Evolutionary conservation across 768 basidiomycete genomes (phyloP), one percentile per base, ranked within the genome.

Genomic region (Lepiota subincarnata): DNA sequence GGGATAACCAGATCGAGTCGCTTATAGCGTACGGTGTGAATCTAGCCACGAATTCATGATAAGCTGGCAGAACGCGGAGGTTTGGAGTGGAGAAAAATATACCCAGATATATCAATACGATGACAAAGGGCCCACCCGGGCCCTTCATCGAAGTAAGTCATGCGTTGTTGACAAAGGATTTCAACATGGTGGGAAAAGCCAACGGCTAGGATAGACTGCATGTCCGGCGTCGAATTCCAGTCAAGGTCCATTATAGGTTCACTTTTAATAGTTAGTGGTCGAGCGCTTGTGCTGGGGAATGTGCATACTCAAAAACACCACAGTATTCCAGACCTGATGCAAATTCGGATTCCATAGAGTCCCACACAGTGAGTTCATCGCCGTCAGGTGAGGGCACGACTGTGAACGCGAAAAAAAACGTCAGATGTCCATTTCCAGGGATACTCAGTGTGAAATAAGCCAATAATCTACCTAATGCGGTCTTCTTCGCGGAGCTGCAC

Each of bases 331-430:
- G 72, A 2, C 95, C 95, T 4, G 89, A 87, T 6, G 92, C 84
- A 67, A 98, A 98, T 67, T 96, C 91, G 14, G 90, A 94, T 67
- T 90, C 89, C 48, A 87, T 87, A 0, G 94, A 97, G 68, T 98
- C 93, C 96, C 96, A 98, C 14, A 98, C 92, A 0, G 92, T 93
- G 42, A 98, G 68, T 63, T 95, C 92, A 55, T 89, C 78, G 0
- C 86, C 87, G 16, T 81, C 78, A 0, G 74, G 61, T 13, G 70
- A 66, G 4, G 77, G 71, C 12, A 86, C 82, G 56, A 92, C 91
- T 93, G 31, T 31, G 7, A 8, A 11, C 10, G 31, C 31, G 31
- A 42, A 48, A 42, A 28, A 45, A 19, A 26, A 31, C 41, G 13
- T 50, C 28, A 39, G 31, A 31, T 8, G 31, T 31, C 10, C 31